Conservation (phyloP, 306 rosid genomes). For the Oxytropis ochrocephala region DNA sequence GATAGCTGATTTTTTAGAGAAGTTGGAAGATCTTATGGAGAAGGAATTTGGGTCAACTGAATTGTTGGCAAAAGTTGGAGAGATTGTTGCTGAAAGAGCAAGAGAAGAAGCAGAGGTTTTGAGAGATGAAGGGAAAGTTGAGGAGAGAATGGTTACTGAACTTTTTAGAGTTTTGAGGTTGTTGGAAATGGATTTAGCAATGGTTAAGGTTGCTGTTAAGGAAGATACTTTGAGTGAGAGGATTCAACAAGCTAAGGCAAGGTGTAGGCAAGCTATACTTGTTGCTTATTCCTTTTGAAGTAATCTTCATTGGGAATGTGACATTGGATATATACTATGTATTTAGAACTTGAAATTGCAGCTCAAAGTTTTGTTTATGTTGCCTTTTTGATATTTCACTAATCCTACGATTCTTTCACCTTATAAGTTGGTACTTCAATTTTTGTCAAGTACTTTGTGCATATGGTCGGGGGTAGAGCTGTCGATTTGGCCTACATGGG, state of each 20-base stretch:
- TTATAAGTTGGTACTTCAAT: background rate
- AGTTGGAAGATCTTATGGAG: conserved; percentile 68
- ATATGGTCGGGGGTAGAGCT: too few species aligned
- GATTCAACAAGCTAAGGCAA: conserved; percentile 71
- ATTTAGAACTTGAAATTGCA: background rate
- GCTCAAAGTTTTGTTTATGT: background rate
- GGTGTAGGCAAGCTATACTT: conserved; percentile 98
- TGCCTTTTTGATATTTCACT: background rate
- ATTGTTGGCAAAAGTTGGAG: conserved; percentile 66
- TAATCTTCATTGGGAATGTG: background rate
- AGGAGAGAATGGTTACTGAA: conserved; percentile 84
- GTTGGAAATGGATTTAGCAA: conserved; percentile 88
- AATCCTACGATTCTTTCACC: background rate
- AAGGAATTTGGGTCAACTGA: conserved; percentile 71
- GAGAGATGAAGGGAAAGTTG: conserved; percentile 79
- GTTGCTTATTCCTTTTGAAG: conserved; percentile 75
- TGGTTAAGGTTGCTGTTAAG: conserved; percentile 83
- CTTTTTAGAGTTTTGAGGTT: conserved; percentile 72
- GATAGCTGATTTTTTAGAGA: conserved; percentile 79
- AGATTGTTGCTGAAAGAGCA: conserved; percentile 85
- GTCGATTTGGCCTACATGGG: too few species aligned
- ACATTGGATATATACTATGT: background rate
- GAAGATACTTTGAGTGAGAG: conserved; percentile 74
- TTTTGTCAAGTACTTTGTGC: too few species aligned
- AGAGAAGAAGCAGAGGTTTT: conserved; percentile 80